Conservation (phyloP, 176 grass and related monocot species). For the Saccharum spontaneum region DNA sequence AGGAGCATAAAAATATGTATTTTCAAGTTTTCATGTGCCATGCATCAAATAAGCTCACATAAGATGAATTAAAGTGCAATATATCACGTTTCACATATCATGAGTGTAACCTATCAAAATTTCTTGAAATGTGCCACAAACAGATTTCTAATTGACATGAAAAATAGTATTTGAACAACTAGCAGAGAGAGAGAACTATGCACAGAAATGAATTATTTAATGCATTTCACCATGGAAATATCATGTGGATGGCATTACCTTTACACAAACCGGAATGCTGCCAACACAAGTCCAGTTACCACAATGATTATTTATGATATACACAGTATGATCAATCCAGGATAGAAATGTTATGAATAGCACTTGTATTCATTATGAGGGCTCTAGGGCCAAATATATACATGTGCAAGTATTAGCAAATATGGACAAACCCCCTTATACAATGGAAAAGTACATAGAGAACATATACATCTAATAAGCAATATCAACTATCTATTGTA, state of each 20-base stretch:
- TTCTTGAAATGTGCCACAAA: background rate
- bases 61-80: background rate
- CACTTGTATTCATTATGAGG: background rate
- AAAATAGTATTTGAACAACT: background rate
- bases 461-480: background rate
- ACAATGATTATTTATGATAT: background rate
- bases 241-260: conserved; percentile 1
- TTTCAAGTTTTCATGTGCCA: background rate
- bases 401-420: background rate
- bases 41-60: conserved; percentile 4
- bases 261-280: conserved; percentile 4
- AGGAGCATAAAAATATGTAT: background rate
- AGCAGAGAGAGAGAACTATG: background rate
- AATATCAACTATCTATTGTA: background rate
- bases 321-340: background rate
- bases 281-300: background rate
- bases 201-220: conserved; percentile 4
- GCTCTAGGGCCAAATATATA: background rate
- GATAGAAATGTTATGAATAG: background rate
- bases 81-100: background rate
- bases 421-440: background rate
- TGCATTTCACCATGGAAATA: background rate
- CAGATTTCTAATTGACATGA: background rate
- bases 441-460: background rate
- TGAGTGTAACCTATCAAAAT: background rate